Percentiles rank a stretch among this genome's conserved stretches.
Conservation (phyloP, 345 rosid genomes). For the Eucalyptus pauciflora region DNA sequence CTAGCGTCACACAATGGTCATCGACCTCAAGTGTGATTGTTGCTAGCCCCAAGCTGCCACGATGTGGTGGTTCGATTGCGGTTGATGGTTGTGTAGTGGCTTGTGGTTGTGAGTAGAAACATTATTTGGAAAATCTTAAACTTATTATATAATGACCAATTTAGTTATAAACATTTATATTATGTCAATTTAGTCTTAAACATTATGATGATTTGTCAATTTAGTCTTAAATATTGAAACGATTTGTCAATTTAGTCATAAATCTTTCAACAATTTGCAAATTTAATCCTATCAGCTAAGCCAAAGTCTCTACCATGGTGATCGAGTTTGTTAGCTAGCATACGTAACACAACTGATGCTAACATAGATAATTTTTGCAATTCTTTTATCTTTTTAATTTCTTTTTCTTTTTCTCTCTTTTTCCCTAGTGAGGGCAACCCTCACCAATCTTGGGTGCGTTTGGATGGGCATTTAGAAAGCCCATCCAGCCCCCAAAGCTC, state of each 20-base stretch:
- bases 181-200: rapidly evolving
- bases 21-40: background rate
- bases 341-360: background rate
- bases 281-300: background rate
- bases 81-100: background rate
- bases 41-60: background rate
- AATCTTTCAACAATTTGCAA: rapidly evolving
- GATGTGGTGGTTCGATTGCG: background rate
- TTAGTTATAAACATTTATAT: rapidly evolving
- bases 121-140: background rate
- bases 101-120: background rate
- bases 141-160: background rate
- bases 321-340: background rate
- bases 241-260: no score
- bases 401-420: background rate
- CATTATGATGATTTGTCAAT: no score
- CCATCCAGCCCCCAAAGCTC: no score
- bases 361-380: background rate
- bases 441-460: background rate
- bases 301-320: background rate
- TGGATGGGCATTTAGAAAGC: no score
- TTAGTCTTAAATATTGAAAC: no score
- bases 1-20: background rate
- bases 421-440: background rate
- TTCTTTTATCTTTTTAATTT: background rate